Conservation (phyloP, 192 early-diverging fungal genomes). For the Rhizophagus sp. region DNA sequence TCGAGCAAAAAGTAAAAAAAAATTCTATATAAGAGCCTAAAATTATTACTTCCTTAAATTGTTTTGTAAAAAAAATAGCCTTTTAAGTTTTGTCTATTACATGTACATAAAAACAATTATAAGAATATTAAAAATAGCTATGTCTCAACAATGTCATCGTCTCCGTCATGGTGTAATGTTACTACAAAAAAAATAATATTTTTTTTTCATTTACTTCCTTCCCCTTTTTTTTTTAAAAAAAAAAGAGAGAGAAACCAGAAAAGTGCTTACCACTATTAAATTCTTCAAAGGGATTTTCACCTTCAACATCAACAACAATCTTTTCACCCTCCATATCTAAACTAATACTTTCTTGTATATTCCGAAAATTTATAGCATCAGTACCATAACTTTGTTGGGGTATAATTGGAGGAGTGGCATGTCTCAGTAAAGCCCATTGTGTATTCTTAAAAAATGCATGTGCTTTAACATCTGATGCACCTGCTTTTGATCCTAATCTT, state of each 20-base stretch:
- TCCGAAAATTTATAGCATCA: conserved; percentile 71
- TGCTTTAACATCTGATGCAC: conserved; percentile 91
- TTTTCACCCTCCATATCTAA: conserved; percentile 68
- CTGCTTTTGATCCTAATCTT: conserved; percentile 83
- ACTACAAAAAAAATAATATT: conserved; percentile 39
- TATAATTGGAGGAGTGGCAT: conserved; percentile 83
- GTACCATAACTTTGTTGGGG: conserved; percentile 61
- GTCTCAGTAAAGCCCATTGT: conserved; percentile 91
- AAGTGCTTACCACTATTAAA: conserved; percentile 53
- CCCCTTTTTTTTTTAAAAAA: background rate
- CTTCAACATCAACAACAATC: conserved; percentile 33
- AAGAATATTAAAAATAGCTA: background rate
- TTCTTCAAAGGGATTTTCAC: conserved; percentile 59
- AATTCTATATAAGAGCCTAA: too few species aligned
- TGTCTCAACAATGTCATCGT: conserved; percentile 42
- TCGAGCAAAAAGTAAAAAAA: too few species aligned
- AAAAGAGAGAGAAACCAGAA: background rate
- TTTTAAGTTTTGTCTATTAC: too few species aligned
- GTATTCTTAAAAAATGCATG: conserved; percentile 90
- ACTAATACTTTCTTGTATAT: conserved; percentile 63
- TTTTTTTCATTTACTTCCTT: background rate
- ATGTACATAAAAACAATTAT: too few species aligned
- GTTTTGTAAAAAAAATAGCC: too few species aligned
- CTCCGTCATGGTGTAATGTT: conserved; percentile 60
- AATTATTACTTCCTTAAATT: too few species aligned